Base-by-base conservation (phyloP, 352 stramenopile genomes). In the Achlya hypogyna region DNA sequence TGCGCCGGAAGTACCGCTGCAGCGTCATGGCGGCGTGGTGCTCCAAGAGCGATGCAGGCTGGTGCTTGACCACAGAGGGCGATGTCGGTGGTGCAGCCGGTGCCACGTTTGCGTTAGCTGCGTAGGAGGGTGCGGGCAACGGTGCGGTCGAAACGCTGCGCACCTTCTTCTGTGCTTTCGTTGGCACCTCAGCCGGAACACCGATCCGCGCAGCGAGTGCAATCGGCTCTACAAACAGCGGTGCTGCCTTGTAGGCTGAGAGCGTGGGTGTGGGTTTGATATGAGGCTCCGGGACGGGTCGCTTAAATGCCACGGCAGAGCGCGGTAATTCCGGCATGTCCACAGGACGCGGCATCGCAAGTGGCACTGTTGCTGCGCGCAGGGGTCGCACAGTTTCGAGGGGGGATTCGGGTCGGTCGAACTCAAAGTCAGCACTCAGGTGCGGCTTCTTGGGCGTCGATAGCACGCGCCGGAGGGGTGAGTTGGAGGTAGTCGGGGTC, bases 1-100 rank as follows among this genome's bases (percentile, higher is more conserved):
- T 67, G 45, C 60, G 60, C 20, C 60, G 40, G 59, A 67, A 67
- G 51, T 67, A 67, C 20, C 60, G 45, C 51, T 67, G 60, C 22
- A 67, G 31, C 22, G 38, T 58, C 43, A 58, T 67, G 51, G 40
- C 60, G 0, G 60, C 60, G 4, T 49, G 60, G 29, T 67, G 60
- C 22, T 67, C 34, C 2, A 14, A 6, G 12, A 67, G n/a, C 20
- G 40, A 43, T 4, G 20, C 23, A 4, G 60, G 54, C 3, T 35
- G 16, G 49, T 56, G 31, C 31, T 56, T 56, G 25, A n/a, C n/a
- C n/a, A n/a, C n/a, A n/a, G n/a, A n/a, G n/a, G n/a, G n/a, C n/a
- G n/a, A n/a, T n/a, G n/a, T n/a, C n/a, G n/a, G n/a, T n/a, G n/a
- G n/a, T n/a, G n/a, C n/a, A n/a, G 49, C 12, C 31, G 25, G 25